Evolutionary conservation across 2,329 filamentous ascomycete species (phyloP), one percentile per base, ranked within the genome.

Genomic region (Aspergillus sp.): DNA sequence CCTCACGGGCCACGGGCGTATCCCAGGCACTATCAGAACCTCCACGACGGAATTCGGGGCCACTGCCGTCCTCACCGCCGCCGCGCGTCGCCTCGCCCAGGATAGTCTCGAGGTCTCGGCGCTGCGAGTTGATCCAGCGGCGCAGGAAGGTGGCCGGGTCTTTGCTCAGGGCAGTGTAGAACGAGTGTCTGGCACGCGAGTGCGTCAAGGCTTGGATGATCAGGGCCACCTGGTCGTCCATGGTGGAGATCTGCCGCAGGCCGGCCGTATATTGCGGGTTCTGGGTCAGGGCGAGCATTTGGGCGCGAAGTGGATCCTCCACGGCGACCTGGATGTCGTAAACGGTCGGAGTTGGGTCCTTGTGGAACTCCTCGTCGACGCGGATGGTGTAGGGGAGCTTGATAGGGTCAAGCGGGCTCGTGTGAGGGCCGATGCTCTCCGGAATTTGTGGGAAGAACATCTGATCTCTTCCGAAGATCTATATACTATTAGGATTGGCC

Each of bases 371-470:
- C 64, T 90, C 81, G 70, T 99, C 94, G 38, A 96, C 88, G 53
- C 93, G 90, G 67, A 99, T 94, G 8, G 92, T 99, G 76, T 96
- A 99, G 19, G 85, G 81, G 32, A 99, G 82, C 64, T 88, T 86
- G 65, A 96, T 82, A 0, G 94, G 91, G 5, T 89, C 85, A 1
- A 96, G 81, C 2, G 90, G 84, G 26, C 81, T 84, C 51, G 96
- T 83, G 71, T 97, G 91, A 9, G 82, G 81, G 47, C 86, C 83
- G 56, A 95, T 86, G 61, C 89, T 88, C 48, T 93, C 88, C 44
- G 88, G 86, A 49, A 97, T 83, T 68, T 88, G 83, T 11, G 94
- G 93, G 70, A 99, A 95, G 70, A 86, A 88, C 62, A 95, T 87
- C 44, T 84, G 80, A 47, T 95, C 88, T 66, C 84, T 79, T 64